Conservation (phyloP, 768 basidiomycete species). For the Russula foetens region DNA sequence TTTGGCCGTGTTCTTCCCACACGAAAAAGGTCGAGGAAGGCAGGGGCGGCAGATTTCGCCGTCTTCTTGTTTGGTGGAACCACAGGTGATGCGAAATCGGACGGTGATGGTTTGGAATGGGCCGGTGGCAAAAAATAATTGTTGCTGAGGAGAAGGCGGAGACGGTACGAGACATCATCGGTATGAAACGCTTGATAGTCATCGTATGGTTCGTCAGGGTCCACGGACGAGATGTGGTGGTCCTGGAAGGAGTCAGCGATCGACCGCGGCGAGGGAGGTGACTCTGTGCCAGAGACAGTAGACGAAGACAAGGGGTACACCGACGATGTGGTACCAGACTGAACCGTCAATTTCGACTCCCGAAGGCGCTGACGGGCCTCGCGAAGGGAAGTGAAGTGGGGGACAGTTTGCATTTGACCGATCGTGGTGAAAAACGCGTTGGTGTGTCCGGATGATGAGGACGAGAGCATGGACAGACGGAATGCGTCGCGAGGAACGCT, state of each 20-base stretch:
- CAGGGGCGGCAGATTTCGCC: conserved; percentile 37
- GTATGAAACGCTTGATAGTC: conserved; percentile 31
- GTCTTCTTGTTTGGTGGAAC: conserved; percentile 37
- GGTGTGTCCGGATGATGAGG: conserved; percentile 16
- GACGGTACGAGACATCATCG: conserved; percentile 80
- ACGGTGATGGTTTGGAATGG: conserved; percentile 69
- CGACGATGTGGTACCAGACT: conserved; percentile 66
- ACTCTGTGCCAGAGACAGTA: conserved; percentile 54
- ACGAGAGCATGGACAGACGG: conserved; percentile 18
- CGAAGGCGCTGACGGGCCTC: conserved; percentile 27
- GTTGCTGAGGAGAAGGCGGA: conserved; percentile 78
- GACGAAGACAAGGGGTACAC: conserved; percentile 70
- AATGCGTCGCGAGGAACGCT: conserved; percentile 22
- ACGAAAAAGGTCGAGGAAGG: conserved; percentile 65
- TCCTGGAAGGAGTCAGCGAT: conserved; percentile 38
- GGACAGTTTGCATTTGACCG: conserved; percentile 19
- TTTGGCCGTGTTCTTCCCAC: conserved; percentile 61
- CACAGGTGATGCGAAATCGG: conserved; percentile 46
- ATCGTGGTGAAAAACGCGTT: conserved; percentile 18
- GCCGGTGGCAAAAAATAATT: conserved; percentile 86
- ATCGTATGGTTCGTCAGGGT: conserved; percentile 23
- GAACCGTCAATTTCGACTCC: conserved; percentile 49
- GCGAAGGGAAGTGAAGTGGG: conserved; percentile 20
- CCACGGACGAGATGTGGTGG: conserved; percentile 30
- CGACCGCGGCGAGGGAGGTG: conserved; percentile 54